A percentile compares a stretch with the other conserved stretches of the same genome.
phyloP scores from a whole-genome alignment of 805 yeast genomes.

The Clavispora santaluciae region DNA sequence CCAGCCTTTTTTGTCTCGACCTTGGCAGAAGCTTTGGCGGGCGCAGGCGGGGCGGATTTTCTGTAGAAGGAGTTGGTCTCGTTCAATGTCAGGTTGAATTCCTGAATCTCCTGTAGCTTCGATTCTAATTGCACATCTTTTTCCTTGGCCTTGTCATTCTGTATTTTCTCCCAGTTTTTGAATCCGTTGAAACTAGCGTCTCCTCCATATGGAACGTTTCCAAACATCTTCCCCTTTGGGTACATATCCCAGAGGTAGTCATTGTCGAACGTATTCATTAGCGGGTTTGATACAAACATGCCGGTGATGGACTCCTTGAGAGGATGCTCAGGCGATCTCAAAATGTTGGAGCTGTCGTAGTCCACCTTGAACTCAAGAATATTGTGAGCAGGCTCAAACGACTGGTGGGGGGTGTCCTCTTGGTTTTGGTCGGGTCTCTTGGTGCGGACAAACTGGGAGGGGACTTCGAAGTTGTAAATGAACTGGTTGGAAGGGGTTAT shows the following conservation, averaged over 20 bases:
- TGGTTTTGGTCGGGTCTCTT: neutral
- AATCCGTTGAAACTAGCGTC: constrained; percentile 22
- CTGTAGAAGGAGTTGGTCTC: constrained; percentile 23
- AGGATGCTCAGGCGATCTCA: constrained; percentile 20
- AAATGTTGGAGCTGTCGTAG: neutral
- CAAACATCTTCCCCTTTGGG: constrained; percentile 32
- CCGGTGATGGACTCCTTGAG: constrained; percentile 36
- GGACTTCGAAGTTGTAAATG: constrained; percentile 10
- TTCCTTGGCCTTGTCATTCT: constrained; percentile 19
- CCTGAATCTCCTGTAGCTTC: constrained; percentile 17
- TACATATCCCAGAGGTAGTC: constrained; percentile 36
- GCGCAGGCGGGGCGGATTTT: constrained; percentile 3
- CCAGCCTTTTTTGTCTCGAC: constrained; percentile 9
- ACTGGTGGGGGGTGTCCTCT: neutral
- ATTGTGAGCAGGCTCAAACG: constrained; percentile 2
- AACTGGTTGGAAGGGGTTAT: constrained; percentile 2
- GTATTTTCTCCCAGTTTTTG: constrained; percentile 32
- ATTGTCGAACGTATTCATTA: constrained; percentile 32
- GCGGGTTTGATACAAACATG: constrained; percentile 33
- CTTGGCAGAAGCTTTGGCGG: neutral
- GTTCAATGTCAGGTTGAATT: constrained; percentile 17
- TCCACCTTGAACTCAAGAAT: constrained; percentile 1
- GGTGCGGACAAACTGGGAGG: neutral
- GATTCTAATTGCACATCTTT: constrained; percentile 6
- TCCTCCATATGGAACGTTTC: constrained; percentile 31